These are phyloP conservation scores for Skeletonema marinoi DNA, from an alignment of 108 stramenopile species.

Conservation along the genomic window DNA sequence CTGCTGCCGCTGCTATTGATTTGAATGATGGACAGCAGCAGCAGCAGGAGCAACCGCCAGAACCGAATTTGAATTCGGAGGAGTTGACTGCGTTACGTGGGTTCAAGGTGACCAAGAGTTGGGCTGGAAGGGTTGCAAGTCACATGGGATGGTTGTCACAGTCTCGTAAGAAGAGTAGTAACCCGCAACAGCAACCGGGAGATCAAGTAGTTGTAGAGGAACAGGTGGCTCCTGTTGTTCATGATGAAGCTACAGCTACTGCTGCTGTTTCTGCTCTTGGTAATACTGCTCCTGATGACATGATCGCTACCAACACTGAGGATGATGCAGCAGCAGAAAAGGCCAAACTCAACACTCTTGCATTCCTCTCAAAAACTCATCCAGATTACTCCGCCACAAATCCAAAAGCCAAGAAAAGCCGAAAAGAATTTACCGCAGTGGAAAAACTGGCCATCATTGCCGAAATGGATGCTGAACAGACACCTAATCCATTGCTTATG, in stretches of 20 bases:
- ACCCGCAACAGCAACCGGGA: not conserved
- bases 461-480: constrained; percentile 22
- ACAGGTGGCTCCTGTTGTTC: not conserved
- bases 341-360: not conserved
- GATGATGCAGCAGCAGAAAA: not conserved
- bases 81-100: constrained; percentile 10
- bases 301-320: not conserved
- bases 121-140: constrained; percentile 27
- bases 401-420: constrained; percentile 11
- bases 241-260: not conserved
- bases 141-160: constrained; percentile 17
- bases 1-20: not conserved
- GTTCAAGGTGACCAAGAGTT: constrained; percentile 33
- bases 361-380: not conserved
- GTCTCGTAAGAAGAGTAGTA: not conserved
- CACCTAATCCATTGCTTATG: constrained; percentile 3
- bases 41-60: not conserved
- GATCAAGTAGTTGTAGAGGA: not conserved
- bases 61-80: not conserved
- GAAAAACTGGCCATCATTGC: constrained; percentile 29
- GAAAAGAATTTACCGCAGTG: constrained; percentile 26
- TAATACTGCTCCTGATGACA: not conserved
- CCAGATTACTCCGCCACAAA: not conserved
- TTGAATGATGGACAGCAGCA: not conserved
- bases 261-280: not conserved